Percentiles rank a stretch among this genome's conserved stretches.
Evolutionary conservation across 148 eudicot genomes (phyloP).

Genomic region (Vaccinium corymbosum): DNA sequence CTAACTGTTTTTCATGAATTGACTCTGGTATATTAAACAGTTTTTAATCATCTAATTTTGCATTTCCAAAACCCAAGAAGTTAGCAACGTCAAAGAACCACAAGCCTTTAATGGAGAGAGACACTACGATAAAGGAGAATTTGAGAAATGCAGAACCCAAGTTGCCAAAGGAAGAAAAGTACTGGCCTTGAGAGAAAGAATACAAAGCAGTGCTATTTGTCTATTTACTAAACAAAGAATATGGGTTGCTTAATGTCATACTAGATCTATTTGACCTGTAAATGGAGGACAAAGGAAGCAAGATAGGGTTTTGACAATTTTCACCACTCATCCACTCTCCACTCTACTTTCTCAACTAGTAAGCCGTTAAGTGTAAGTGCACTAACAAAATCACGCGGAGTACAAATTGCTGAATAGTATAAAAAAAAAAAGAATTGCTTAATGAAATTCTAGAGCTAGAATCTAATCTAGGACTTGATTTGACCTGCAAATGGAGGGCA

Average conservation of each 20-base stretch:
- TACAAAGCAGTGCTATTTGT: background rate
- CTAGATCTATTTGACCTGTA: background rate
- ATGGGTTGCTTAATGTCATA: background rate
- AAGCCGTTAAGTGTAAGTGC: background rate
- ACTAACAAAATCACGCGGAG: background rate
- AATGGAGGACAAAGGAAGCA: background rate
- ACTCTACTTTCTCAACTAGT: background rate
- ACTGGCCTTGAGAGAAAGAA: background rate
- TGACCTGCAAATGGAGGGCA: background rate
- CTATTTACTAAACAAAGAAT: background rate
- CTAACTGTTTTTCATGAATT: background rate
- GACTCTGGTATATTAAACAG: background rate
- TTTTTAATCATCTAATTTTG: background rate
- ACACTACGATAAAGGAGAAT: no score
- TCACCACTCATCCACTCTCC: background rate
- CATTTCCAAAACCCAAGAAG: background rate
- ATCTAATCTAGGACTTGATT: background rate
- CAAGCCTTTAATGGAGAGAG: background rate
- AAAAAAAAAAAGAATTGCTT: background rate
- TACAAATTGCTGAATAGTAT: background rate
- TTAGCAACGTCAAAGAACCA: background rate
- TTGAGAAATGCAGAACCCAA: no score
- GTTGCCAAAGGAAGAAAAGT: background rate
- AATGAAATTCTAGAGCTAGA: background rate
- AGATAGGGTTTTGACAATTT: background rate